Base-by-base conservation (phyloP, 2,329 filamentous ascomycete species). In the Neopestalotiopsis rosae region DNA sequence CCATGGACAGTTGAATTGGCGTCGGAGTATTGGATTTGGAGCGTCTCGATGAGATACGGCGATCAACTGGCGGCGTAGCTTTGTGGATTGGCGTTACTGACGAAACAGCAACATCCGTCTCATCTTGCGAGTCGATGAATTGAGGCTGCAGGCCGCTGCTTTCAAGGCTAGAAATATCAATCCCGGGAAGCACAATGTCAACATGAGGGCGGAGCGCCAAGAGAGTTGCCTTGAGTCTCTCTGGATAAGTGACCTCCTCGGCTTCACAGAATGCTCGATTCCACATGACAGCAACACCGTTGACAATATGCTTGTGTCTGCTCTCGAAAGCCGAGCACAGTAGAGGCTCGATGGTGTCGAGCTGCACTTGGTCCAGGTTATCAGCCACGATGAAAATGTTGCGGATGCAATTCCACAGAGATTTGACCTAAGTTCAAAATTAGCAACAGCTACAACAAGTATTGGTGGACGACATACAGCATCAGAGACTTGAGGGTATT, bases 241-340 rank as follows among this genome's bases (percentile, higher is more conserved):
- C 79, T 0, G 94, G 92, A 78, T 93, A 95, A 30, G 88, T 81
- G 1, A 94, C 76, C 5, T 81, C 81, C 3, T 88, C 83, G 52
- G 88, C 85, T 17, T 86, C 81, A 24, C 90, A 90, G 75, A 94
- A 94, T 0, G 90, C 87, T 0, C 80, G 77, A 72, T 94, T 95
- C 94, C 94, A 98, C 70, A 84, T 74, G 30, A 81, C 80, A 49
- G 83, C 79, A 20, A 85, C 81, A 75, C 76, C 84, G 78, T 79
- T 89, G 71, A 82, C 92, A 73, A 83, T 87, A 69, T 78, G 81
- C 68, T 76, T 81, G 75, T 86, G 92, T 78, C 82, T 91, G 81
- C 82, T 91, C 71, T 79, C 86, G 79, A 87, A 91, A 1, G 85
- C 87, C 12, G 86, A 84, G 57, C 83, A 86, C 17, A 91, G 76